A percentile compares a stretch with the other conserved stretches of the same genome.
Evolutionary conservation across 768 basidiomycete genomes (phyloP).

Genomic region (Hygrophoropsis aurantiaca): DNA sequence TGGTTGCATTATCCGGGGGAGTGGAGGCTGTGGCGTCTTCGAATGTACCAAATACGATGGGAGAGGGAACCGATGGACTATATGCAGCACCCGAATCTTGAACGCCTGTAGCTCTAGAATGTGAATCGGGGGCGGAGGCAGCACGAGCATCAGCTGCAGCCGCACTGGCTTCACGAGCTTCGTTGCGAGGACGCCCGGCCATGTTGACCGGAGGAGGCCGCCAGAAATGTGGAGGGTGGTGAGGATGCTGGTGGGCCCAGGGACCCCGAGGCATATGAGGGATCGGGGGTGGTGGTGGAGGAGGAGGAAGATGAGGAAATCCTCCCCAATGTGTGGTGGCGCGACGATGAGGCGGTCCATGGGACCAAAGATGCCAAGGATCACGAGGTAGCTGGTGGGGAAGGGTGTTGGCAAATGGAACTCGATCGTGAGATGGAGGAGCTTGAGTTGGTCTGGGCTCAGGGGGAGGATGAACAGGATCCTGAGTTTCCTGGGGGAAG

Average conservation of each 20-base stretch:
- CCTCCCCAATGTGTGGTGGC: conserved; percentile 12
- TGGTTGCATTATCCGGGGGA: neutral
- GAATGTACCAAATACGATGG: neutral
- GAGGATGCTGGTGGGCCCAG: conserved; percentile 27
- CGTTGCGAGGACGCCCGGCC: neutral
- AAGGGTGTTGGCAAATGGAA: conserved; percentile 16
- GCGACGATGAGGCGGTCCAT: conserved; percentile 7
- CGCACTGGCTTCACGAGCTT: conserved; percentile 10
- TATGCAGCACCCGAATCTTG: neutral
- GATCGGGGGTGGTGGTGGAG: conserved; percentile 17
- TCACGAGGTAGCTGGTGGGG: conserved; percentile 20
- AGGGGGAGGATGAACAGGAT: neutral
- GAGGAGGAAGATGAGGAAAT: conserved; percentile 16
- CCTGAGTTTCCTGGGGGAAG: neutral
- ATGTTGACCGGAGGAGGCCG: conserved; percentile 5
- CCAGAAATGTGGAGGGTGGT: conserved; percentile 13
- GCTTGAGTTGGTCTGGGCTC: conserved; percentile 17
- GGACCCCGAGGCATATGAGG: conserved; percentile 6
- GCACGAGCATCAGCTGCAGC: conserved; percentile 15
- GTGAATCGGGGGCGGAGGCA: conserved; percentile 13
- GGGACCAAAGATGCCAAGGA: conserved; percentile 16
- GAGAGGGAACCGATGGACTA: neutral
- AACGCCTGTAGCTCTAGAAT: conserved; percentile 4
- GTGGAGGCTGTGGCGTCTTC: neutral
- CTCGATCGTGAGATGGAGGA: conserved; percentile 1